Conservation (phyloP, 352 stramenopile species). For the Pythium rhizo-oryzae region DNA sequence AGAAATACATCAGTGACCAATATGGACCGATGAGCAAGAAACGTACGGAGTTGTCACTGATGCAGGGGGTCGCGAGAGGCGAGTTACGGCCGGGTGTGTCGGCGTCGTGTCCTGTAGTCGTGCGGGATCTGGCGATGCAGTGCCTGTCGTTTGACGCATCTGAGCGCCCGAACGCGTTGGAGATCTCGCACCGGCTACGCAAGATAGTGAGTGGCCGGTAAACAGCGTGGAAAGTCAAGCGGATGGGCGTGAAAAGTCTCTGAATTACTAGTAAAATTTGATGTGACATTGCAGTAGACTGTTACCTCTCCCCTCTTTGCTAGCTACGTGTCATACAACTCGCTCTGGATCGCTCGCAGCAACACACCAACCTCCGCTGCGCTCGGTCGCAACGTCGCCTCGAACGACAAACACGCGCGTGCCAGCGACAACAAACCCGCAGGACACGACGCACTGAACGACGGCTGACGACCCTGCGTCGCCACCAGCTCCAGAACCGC, state of each 20-base stretch:
- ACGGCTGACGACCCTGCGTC: no score
- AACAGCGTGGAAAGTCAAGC: no score
- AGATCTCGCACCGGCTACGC: neutral
- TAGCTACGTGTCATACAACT: no score
- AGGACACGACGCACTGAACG: no score
- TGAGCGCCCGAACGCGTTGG: constrained; percentile 1
- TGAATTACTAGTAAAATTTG: no score
- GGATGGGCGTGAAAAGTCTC: no score
- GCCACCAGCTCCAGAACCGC: no score
- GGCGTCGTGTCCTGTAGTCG: neutral
- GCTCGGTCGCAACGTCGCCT: neutral
- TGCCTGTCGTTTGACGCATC: neutral
- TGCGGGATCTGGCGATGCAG: constrained; percentile 1
- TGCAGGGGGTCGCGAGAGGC: neutral
- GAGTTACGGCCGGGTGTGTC: neutral
- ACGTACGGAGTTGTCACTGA: constrained; percentile 2
- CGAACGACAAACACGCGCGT: neutral
- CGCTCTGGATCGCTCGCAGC: no score
- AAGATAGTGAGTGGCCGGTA: no score
- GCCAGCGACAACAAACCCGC: neutral
- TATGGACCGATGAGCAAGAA: neutral
- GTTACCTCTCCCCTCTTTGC: no score
- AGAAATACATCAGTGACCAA: neutral
- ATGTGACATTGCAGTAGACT: no score
- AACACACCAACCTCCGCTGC: neutral